A percentile compares a stretch with the other conserved stretches of the same genome.
These are phyloP conservation scores for Cystofilobasidium bisporidii DNA, from an alignment of 768 basidiomycete species.

Conservation along the genomic window DNA sequence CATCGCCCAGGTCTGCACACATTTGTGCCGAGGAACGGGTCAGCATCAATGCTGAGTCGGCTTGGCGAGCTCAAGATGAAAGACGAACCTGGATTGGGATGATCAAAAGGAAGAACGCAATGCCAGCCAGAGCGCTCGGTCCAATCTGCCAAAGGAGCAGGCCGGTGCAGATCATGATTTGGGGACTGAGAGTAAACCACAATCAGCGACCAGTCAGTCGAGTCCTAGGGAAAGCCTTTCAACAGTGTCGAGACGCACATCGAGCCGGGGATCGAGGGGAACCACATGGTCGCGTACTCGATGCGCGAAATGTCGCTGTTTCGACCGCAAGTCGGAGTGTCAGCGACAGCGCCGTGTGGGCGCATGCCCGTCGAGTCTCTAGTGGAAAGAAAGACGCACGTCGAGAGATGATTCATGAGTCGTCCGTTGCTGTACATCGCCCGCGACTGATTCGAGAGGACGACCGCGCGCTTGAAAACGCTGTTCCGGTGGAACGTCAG, in stretches of 20 bases:
- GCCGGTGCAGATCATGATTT: constrained; percentile 64
- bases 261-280: constrained; percentile 46
- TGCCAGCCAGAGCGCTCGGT: constrained; percentile 34
- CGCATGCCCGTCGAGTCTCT: too few relatives aligned
- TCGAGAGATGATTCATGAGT: constrained; percentile 74
- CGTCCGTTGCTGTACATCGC: constrained; percentile 75
- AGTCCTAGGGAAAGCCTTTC: too few relatives aligned
- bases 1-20: constrained; percentile 62
- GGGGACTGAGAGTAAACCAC: too few relatives aligned
- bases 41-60: too few relatives aligned
- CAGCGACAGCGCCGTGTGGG: too few relatives aligned
- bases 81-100: constrained; percentile 50
- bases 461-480: constrained; percentile 41
- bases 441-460: constrained; percentile 66
- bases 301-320: constrained; percentile 75
- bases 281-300: constrained; percentile 60
- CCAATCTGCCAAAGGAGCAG: constrained; percentile 68
- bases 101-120: constrained; percentile 35
- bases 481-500: too few relatives aligned
- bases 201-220: too few relatives aligned
- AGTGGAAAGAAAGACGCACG: constrained; percentile 29
- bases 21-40: too few relatives aligned
- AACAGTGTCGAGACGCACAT: neutral
- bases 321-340: too few relatives aligned
- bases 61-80: too few relatives aligned